Percentiles rank a stretch among this genome's conserved stretches.
phyloP scores from a whole-genome alignment of 805 yeast species.

The Suhomyces emberorum region DNA sequence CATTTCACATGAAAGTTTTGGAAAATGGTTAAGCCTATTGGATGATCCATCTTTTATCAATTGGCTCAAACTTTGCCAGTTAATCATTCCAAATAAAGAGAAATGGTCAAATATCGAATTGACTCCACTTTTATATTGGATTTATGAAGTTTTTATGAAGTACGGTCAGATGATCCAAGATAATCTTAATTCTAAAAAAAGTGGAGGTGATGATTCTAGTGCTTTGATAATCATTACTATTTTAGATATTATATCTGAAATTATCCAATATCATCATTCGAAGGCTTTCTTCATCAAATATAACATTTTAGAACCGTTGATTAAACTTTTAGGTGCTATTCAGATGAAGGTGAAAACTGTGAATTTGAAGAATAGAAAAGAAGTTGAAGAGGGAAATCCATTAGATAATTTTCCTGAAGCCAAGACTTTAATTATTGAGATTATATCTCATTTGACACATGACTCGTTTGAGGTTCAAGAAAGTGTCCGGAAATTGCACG shows the following conservation, averaged over 20 bases:
- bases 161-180: no score
- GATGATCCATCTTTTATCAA: slow-evolving; percentile 1
- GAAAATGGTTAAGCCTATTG: slow-evolving; percentile 7
- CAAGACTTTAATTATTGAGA: slow-evolving; percentile 64
- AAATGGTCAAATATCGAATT: slow-evolving; percentile 40
- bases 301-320: slow-evolving; percentile 30
- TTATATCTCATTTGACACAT: slow-evolving; percentile 56
- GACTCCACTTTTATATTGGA: slow-evolving; percentile 42
- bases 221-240: slow-evolving; percentile 15
- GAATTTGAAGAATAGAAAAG: slow-evolving; percentile 16
- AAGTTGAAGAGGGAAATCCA: slow-evolving; percentile 19
- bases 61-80: slow-evolving; percentile 27
- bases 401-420: slow-evolving; percentile 47
- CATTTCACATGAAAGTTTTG: slow-evolving; percentile 13
- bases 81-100: slow-evolving; percentile 36
- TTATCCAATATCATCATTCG: slow-evolving; percentile 39
- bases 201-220: not conserved
- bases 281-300: slow-evolving; percentile 42
- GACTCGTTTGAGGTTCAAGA: slow-evolving; percentile 62
- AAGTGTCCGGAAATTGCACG: slow-evolving; percentile 58
- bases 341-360: slow-evolving; percentile 35
- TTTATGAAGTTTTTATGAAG: slow-evolving; percentile 30
- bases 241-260: slow-evolving; percentile 42
- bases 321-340: slow-evolving; percentile 35
- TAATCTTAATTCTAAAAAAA: no score